Conservation (phyloP, 495 filamentous ascomycete genomes). For the Wilcoxina mikolae region DNA sequence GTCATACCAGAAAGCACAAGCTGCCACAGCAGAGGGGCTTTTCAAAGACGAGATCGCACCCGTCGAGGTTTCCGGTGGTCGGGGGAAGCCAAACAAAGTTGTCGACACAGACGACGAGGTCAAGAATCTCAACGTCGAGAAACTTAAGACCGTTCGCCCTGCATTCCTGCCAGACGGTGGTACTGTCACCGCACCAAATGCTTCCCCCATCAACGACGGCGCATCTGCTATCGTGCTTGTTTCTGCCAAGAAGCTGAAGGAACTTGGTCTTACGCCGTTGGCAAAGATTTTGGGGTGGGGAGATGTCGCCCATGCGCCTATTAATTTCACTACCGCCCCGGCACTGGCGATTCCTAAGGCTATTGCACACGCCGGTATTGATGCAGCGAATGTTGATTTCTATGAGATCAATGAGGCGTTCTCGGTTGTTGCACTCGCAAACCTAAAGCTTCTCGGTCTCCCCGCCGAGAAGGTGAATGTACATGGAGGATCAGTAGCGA, state of each 20-base stretch:
- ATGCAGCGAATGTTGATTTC: slow-evolving; percentile 61
- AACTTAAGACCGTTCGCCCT: slow-evolving; percentile 69
- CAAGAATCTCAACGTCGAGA: slow-evolving; percentile 90
- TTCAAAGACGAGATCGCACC: slow-evolving; percentile 81
- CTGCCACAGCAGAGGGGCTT: slow-evolving; percentile 58
- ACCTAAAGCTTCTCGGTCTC: slow-evolving; percentile 74
- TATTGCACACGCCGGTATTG: slow-evolving; percentile 72
- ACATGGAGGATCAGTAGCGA: slow-evolving; percentile 86
- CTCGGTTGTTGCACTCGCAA: slow-evolving; percentile 87
- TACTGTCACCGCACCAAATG: slow-evolving; percentile 95
- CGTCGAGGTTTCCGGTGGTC: slow-evolving; percentile 70
- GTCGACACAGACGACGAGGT: slow-evolving; percentile 86
- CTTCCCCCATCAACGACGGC: slow-evolving; percentile 87
- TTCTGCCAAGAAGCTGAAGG: slow-evolving; percentile 75
- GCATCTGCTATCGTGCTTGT: slow-evolving; percentile 81
- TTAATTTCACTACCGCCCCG: slow-evolving; percentile 90
- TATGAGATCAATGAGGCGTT: slow-evolving; percentile 99
- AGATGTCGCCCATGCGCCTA: slow-evolving; percentile 76
- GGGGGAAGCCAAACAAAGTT: slow-evolving; percentile 72
- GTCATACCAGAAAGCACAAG: slow-evolving; percentile 79
- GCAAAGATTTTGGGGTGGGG: slow-evolving; percentile 95
- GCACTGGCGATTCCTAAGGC: slow-evolving; percentile 95
- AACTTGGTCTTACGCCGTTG: slow-evolving; percentile 74
- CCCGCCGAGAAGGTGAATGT: slow-evolving; percentile 81
- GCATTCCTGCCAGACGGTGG: slow-evolving; percentile 70